phyloP scores from a whole-genome alignment of 2,329 filamentous ascomycete species.

The Fusarium odoratissimum region DNA sequence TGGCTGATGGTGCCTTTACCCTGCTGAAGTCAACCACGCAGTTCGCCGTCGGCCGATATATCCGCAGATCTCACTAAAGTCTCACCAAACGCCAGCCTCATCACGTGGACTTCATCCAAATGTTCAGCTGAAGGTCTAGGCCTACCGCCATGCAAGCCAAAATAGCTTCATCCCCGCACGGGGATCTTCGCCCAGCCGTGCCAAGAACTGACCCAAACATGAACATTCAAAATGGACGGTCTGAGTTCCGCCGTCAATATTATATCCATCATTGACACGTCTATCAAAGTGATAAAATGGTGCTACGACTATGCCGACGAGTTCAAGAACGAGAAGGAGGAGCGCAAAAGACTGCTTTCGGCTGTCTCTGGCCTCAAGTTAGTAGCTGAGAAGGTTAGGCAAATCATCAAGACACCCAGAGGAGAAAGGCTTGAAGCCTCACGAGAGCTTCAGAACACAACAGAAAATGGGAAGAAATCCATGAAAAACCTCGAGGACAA shows the following conservation, averaged over 20 bases:
- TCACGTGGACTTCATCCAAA: background rate
- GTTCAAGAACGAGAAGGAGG: background rate
- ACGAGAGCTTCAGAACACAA: background rate
- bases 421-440: background rate
- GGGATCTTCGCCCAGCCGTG: background rate
- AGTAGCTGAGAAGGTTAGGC: background rate
- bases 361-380: background rate
- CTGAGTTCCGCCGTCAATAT: background rate
- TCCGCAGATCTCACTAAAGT: background rate
- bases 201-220: background rate
- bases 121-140: background rate
- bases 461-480: background rate
- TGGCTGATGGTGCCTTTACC: background rate
- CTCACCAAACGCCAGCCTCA: background rate
- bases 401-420: background rate
- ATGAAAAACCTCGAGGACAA: background rate
- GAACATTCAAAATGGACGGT: background rate
- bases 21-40: background rate
- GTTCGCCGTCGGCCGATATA: background rate
- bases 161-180: background rate
- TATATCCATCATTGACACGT: background rate
- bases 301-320: background rate
- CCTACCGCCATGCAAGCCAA: background rate
- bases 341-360: background rate
- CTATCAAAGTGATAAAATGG: background rate